Conservation (phyloP, 192 early-diverging fungal genomes). For the Coemansia sp. region DNA sequence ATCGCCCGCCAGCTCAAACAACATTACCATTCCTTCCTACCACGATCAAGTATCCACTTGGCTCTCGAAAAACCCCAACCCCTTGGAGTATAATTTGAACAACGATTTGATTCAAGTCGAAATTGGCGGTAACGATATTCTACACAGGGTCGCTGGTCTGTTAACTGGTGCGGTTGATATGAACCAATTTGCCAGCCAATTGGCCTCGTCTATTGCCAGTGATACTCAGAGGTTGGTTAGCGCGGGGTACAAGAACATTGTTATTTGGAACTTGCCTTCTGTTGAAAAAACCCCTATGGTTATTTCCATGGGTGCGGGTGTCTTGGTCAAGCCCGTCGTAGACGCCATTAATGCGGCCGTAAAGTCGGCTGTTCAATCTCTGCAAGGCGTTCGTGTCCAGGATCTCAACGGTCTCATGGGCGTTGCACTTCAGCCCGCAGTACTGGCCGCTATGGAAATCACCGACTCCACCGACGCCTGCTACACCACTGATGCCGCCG, state of each 20-base stretch:
- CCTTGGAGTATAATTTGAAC: conserved; percentile 27
- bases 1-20: conserved; percentile 18
- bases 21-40: conserved; percentile 36
- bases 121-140: conserved; percentile 41
- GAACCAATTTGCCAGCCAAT: conserved; percentile 10
- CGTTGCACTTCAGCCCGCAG: conserved; percentile 16
- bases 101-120: conserved; percentile 40
- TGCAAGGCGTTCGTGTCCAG: conserved; percentile 14
- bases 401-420: conserved; percentile 27
- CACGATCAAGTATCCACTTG: conserved; percentile 36
- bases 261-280: conserved; percentile 42
- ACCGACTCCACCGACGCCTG: conserved; percentile 28
- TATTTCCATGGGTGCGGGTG: not conserved
- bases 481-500: conserved; percentile 10
- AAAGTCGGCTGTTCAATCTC: conserved; percentile 3
- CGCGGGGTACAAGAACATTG: conserved; percentile 44
- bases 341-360: conserved; percentile 21
- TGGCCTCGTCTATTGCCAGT: conserved; percentile 18
- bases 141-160: conserved; percentile 10
- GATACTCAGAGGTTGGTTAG: conserved; percentile 20
- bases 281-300: conserved; percentile 26
- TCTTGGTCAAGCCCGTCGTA: conserved; percentile 11
- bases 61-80: conserved; percentile 19
- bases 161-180: conserved; percentile 13
- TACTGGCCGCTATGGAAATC: conserved; percentile 21